Conservation (phyloP, 2,329 filamentous ascomycete species). For the Calonectria hawksworthii region DNA sequence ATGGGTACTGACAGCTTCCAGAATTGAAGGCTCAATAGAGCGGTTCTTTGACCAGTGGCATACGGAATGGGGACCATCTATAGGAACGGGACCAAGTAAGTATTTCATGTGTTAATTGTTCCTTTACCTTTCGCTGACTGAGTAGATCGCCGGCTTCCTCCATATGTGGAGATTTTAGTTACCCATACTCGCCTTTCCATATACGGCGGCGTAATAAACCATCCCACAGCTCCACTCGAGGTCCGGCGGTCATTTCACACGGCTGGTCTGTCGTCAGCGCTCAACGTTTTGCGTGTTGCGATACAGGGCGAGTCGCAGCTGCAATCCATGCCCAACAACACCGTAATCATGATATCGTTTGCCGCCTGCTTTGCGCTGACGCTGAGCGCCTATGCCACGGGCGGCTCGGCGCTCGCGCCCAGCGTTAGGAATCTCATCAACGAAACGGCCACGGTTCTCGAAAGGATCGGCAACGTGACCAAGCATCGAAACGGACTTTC, state of each 20-base stretch:
- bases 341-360: slow-evolving; percentile 84
- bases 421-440: slow-evolving; percentile 76
- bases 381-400: slow-evolving; percentile 71
- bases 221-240: slow-evolving; percentile 77
- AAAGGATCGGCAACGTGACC: slow-evolving; percentile 76
- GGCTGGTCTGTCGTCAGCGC: slow-evolving; percentile 77
- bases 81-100: slow-evolving; percentile 66
- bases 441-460: slow-evolving; percentile 77
- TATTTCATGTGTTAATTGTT: not conserved
- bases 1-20: slow-evolving; percentile 43
- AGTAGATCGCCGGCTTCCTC: slow-evolving; percentile 70
- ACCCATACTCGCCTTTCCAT: slow-evolving; percentile 82
- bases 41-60: slow-evolving; percentile 77
- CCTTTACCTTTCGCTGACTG: slow-evolving; percentile 24
- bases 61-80: slow-evolving; percentile 71
- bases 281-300: slow-evolving; percentile 82
- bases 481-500: slow-evolving; percentile 77
- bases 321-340: slow-evolving; percentile 84
- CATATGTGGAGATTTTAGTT: slow-evolving; percentile 82
- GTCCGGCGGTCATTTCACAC: slow-evolving; percentile 81
- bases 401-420: slow-evolving; percentile 70
- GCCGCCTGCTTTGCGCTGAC: slow-evolving; percentile 79
- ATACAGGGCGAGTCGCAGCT: slow-evolving; percentile 79
- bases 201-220: slow-evolving; percentile 81
- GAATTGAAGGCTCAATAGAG: slow-evolving; percentile 72